phyloP scores from a whole-genome alignment of 352 stramenopile species.

The Phytophthora lateralis region DNA sequence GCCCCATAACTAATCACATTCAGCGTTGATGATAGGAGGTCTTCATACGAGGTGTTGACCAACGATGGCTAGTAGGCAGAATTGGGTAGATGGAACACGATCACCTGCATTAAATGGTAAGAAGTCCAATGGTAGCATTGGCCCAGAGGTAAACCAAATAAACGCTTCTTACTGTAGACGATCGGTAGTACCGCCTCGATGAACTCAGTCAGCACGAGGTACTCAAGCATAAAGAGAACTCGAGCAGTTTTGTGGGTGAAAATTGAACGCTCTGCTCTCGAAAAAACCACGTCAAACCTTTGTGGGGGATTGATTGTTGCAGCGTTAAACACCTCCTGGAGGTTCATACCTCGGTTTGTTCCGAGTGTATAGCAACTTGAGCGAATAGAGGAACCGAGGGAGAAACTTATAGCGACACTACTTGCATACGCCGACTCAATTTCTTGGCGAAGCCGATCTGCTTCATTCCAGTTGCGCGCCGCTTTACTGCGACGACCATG shows the following conservation, averaged over 20 bases:
- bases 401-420: not conserved
- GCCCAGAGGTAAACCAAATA: not conserved
- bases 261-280: conserved; percentile 2
- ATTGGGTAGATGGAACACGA: conserved; percentile 24
- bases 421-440: not conserved
- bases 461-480: not conserved
- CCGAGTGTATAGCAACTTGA: not conserved
- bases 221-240: conserved; percentile 40
- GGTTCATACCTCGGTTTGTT: not conserved
- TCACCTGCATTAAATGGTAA: not conserved
- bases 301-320: not conserved
- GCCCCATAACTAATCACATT: conserved; percentile 7
- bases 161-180: conserved; percentile 15
- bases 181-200: conserved; percentile 38
- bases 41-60: not conserved
- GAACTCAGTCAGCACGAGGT: conserved; percentile 41
- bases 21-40: not conserved
- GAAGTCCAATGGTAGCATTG: no score
- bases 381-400: not conserved
- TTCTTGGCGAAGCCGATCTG: not conserved
- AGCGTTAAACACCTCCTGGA: not conserved
- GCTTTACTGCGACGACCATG: not conserved
- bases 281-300: not conserved
- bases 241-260: conserved; percentile 25
- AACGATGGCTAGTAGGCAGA: conserved; percentile 15